Base-by-base conservation (phyloP, 202 grass and related monocot species). In the Elaeis oleifera region DNA sequence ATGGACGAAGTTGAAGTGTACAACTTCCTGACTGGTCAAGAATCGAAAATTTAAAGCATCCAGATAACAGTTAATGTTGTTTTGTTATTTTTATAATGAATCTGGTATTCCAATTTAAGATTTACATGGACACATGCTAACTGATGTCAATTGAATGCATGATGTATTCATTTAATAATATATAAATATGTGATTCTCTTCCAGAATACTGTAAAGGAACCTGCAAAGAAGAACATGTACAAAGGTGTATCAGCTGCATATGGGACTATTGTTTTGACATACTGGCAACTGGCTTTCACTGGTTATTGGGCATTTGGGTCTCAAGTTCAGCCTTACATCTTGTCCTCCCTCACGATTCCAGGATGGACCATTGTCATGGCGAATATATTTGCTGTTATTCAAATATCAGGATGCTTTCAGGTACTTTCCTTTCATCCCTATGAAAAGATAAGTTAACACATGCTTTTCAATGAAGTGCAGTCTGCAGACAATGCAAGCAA, bases 401-500 rank as follows among this genome's bases (percentile, higher is more conserved):
- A 95, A 69, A 90, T 95, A 54, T 72, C 72, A 61, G 90, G 90
- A 54, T 95, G 86, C 78, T 90, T 81, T 60, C 90, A 95, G 90
- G 83, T 90, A 87, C 39, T 56, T 52, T 44, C 9, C 9, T 9
- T 44, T 44, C 36, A 44, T 13, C 36, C 36, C 36, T 44, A 44
- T 44, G 9, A 44, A 44, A 44, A 44, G 36, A 3, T 44, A 13
- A 44, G 2, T 44, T 44, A 44, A 44, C 36, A 14, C 36, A 13
- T 44, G 32, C 32, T 9, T 36, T 9, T 8, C 1, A 6, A 36
- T 36, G 32, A 8, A 36, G 32, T 36, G 32, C 32, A 36, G 32
- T 24, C 1, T 24, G 26, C 26, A 5, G 26, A 44, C 6, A 13
- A 44, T 13, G 36, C 36, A 44, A 44, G 36, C 36, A 44, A 13